A percentile compares a stretch with the other conserved stretches of the same genome.
These are phyloP conservation scores for Sporothrix brunneoviolacea DNA, from an alignment of 2,329 filamentous ascomycete species.

Conservation along the genomic window DNA sequence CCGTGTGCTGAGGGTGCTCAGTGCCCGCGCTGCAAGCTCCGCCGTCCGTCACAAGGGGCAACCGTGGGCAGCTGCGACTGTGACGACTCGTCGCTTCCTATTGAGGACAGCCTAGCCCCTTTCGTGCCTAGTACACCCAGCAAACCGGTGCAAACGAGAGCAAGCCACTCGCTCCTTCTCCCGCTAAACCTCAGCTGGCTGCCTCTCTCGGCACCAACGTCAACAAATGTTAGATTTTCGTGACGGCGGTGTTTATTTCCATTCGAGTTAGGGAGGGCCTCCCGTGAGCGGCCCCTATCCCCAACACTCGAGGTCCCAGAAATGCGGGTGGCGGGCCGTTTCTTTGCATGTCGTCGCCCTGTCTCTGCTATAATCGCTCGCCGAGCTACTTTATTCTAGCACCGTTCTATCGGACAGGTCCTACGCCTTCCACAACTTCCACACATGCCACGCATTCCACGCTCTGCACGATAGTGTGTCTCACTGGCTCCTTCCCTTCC, in stretches of 20 bases:
- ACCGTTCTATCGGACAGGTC: neutral
- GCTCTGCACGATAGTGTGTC: neutral
- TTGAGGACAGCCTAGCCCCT: conserved; percentile 10
- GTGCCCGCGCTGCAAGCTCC: neutral
- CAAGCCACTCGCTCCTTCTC: conserved; percentile 7
- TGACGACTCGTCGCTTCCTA: conserved; percentile 1
- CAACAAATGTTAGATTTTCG: conserved; percentile 12
- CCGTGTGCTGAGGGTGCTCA: too few species aligned
- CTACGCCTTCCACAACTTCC: too few species aligned
- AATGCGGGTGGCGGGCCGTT: conserved; percentile 1
- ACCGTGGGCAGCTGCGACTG: conserved; percentile 9
- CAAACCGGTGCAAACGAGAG: conserved; percentile 4
- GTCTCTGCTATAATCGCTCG: too few species aligned
- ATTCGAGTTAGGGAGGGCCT: neutral
- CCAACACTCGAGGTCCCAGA: neutral
- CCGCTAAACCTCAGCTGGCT: conserved; percentile 14
- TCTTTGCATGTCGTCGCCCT: neutral
- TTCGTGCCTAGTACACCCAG: conserved; percentile 10
- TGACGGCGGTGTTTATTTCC: neutral
- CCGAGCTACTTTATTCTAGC: too few species aligned
- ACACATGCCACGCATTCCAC: neutral
- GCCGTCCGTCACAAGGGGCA: conserved; percentile 18
- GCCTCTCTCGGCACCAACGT: conserved; percentile 15
- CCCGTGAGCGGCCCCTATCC: neutral
- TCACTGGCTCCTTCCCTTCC: neutral